These are phyloP conservation scores for Sporothrix globosa DNA, from an alignment of 2,329 filamentous ascomycete genomes.

Conservation along the genomic window DNA sequence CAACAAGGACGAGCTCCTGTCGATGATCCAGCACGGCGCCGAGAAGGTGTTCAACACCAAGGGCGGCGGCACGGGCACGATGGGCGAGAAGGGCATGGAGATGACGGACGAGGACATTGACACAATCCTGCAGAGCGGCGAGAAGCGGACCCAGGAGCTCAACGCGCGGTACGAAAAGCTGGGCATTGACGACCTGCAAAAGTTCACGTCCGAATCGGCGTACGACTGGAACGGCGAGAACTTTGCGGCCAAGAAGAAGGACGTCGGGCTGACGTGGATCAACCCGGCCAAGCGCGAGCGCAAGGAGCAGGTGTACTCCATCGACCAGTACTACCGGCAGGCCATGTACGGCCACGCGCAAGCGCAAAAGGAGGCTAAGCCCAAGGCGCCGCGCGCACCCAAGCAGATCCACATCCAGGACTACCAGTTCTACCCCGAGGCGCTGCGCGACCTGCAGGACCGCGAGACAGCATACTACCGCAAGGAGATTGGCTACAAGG, in stretches of 20 bases:
- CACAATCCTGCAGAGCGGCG: constrained; percentile 79
- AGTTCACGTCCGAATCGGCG: constrained; percentile 94
- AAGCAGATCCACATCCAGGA: constrained; percentile 92
- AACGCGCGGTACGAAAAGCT: constrained; percentile 96
- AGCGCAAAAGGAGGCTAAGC: constrained; percentile 80
- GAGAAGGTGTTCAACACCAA: constrained; percentile 85
- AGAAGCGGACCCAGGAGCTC: constrained; percentile 84
- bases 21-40: constrained; percentile 99
- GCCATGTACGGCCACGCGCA: constrained; percentile 77
- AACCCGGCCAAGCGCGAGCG: constrained; percentile 97
- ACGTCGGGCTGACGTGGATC: constrained; percentile 91
- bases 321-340: constrained; percentile 97
- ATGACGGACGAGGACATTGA: constrained; percentile 91
- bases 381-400: constrained; percentile 91
- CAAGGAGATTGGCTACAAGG: constrained; percentile 95
- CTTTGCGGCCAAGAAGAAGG: constrained; percentile 88
- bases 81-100: constrained; percentile 63
- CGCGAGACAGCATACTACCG: constrained; percentile 94
- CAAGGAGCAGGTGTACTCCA: constrained; percentile 96
- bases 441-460: constrained; percentile 86
- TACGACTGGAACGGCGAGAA: constrained; percentile 99
- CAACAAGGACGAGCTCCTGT: constrained; percentile 93
- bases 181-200: constrained; percentile 94
- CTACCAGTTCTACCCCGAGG: constrained; percentile 92
- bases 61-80: constrained; percentile 62